A percentile compares a stretch with the other conserved stretches of the same genome.
Evolutionary conservation across 371 early-diverging fungal species (phyloP).

Genomic region (Apophysomyces trapeziformis): DNA sequence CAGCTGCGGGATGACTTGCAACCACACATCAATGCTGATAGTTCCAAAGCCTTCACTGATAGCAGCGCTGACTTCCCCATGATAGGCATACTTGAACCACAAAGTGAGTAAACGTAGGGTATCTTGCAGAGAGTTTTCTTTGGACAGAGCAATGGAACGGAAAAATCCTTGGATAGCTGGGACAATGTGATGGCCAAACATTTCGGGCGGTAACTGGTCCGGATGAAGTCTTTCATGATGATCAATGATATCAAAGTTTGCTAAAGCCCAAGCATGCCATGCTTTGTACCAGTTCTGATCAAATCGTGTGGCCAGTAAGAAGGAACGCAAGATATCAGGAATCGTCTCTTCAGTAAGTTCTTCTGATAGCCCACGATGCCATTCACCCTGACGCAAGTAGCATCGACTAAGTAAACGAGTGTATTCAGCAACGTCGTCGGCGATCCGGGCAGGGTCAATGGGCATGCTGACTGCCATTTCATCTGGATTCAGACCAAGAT

Average conservation of each 20-base stretch:
- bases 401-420: slow-evolving; percentile 83
- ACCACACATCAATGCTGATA: slow-evolving; percentile 96
- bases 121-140: slow-evolving; percentile 94
- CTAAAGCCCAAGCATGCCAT: slow-evolving; percentile 98
- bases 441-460: slow-evolving; percentile 55
- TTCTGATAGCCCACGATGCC: slow-evolving; percentile 85
- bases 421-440: slow-evolving; percentile 58
- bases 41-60: slow-evolving; percentile 87
- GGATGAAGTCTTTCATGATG: slow-evolving; percentile 70
- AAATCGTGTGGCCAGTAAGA: slow-evolving; percentile 87
- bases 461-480: slow-evolving; percentile 61
- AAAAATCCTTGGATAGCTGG: slow-evolving; percentile 88
- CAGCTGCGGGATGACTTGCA: slow-evolving; percentile 98
- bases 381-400: slow-evolving; percentile 92
- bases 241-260: slow-evolving; percentile 91
- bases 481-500: slow-evolving; percentile 61
- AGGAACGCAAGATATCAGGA: slow-evolving; percentile 82
- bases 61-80: slow-evolving; percentile 85
- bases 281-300: slow-evolving; percentile 97
- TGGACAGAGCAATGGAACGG: slow-evolving; percentile 92
- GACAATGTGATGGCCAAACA: slow-evolving; percentile 67
- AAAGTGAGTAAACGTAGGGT: slow-evolving; percentile 92
- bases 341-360: slow-evolving; percentile 76
- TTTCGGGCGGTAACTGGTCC: slow-evolving; percentile 56
- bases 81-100: slow-evolving; percentile 96